phyloP scores from a whole-genome alignment of 2,329 filamentous ascomycete genomes.

The Epichloe brachyelytri region DNA sequence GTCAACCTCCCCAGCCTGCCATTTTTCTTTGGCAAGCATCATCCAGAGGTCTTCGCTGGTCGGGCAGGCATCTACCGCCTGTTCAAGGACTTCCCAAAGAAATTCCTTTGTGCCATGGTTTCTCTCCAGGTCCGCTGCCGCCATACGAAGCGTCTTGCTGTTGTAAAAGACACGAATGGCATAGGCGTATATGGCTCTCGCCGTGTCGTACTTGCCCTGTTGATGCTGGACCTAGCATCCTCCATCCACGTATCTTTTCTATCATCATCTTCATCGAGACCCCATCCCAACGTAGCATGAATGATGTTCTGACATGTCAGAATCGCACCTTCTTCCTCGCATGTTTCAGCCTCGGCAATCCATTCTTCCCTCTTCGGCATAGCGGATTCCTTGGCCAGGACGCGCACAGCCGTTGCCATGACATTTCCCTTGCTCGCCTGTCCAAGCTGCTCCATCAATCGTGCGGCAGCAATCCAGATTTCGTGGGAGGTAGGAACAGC shows the following conservation, averaged over 20 bases:
- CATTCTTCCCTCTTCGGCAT: constrained; percentile 98
- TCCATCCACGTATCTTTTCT: constrained; percentile 93
- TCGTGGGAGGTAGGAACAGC: constrained; percentile 87
- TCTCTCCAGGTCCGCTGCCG: constrained; percentile 81
- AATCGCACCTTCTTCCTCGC: constrained; percentile 80
- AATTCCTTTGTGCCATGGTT: constrained; percentile 76
- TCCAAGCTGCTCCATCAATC: constrained; percentile 78
- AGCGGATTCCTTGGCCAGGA: constrained; percentile 77
- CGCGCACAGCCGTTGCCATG: constrained; percentile 87
- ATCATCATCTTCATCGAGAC: constrained; percentile 90
- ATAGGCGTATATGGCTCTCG: constrained; percentile 86
- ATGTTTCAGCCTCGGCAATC: constrained; percentile 89
- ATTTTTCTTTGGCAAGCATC: constrained; percentile 89
- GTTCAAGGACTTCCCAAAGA: constrained; percentile 75
- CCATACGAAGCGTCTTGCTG: constrained; percentile 79
- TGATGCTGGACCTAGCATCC: constrained; percentile 73
- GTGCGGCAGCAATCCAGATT: constrained; percentile 90
- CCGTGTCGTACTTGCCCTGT: constrained; percentile 79
- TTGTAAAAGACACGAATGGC: constrained; percentile 80
- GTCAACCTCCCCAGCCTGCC: constrained; percentile 77
- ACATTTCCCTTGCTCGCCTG: constrained; percentile 71
- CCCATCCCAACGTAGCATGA: constrained; percentile 83
- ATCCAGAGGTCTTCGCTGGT: constrained; percentile 89
- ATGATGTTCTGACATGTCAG: constrained; percentile 84
- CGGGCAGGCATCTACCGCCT: constrained; percentile 86